Conservation (phyloP, 2,329 filamentous ascomycete genomes). For the Colletotrichum tabaci region DNA sequence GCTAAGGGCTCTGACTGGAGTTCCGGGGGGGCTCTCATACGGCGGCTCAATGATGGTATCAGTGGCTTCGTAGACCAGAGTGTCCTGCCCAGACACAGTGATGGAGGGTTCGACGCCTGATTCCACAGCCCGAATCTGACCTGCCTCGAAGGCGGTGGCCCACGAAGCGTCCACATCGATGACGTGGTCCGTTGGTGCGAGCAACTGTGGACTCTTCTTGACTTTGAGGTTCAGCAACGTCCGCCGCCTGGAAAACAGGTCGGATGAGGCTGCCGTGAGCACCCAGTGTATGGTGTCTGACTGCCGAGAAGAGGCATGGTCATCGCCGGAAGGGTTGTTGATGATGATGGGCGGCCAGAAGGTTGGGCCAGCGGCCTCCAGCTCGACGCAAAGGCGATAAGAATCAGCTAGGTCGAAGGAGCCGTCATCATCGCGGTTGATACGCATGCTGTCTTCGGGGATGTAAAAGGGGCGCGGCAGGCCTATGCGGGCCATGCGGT, state of each 20-base stretch:
- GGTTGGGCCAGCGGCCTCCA: constrained; percentile 65
- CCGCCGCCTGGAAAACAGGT: constrained; percentile 57
- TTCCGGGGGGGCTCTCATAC: constrained; percentile 26
- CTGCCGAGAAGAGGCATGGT: constrained; percentile 30
- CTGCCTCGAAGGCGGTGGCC: constrained; percentile 58
- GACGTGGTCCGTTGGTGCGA: constrained; percentile 58
- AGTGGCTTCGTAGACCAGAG: background rate
- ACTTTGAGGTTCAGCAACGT: constrained; percentile 52
- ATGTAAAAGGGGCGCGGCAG: constrained; percentile 66
- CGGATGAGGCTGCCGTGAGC: constrained; percentile 58
- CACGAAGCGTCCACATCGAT: constrained; percentile 66
- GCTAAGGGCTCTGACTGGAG: constrained; percentile 24
- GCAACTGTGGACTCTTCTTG: constrained; percentile 52
- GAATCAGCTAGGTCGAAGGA: constrained; percentile 64
- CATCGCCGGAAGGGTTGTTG: constrained; percentile 25
- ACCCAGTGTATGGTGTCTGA: constrained; percentile 52
- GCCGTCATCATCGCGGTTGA: constrained; percentile 63
- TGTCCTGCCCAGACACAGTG: constrained; percentile 54
- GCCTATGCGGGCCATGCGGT: constrained; percentile 64
- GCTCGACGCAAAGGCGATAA: constrained; percentile 67
- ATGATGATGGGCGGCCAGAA: constrained; percentile 65
- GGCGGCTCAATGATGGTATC: constrained; percentile 46
- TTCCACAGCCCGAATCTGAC: constrained; percentile 50
- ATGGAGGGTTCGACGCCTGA: constrained; percentile 62
- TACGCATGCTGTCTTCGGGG: constrained; percentile 65